These are phyloP conservation scores for Solanum boliviense DNA, from an alignment of 257 asterid genomes.

Conservation along the genomic window DNA sequence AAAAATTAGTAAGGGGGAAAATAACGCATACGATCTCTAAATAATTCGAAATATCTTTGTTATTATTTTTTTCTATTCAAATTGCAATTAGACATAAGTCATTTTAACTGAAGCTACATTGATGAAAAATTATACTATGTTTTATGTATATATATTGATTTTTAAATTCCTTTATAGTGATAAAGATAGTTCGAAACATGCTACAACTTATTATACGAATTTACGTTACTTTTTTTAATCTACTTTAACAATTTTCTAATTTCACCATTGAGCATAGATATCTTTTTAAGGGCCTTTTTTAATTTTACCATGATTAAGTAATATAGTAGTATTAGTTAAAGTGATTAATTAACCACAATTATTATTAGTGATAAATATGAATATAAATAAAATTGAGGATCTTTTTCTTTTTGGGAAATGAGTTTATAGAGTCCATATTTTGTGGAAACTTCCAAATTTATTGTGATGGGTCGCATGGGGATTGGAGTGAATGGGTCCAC, in stretches of 20 bases:
- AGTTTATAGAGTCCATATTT: neutral
- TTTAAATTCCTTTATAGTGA: neutral
- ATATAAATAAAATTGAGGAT: neutral
- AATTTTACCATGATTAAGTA: neutral
- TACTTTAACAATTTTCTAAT: neutral
- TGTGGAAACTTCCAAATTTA: neutral
- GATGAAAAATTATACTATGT: neutral
- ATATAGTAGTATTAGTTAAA: neutral
- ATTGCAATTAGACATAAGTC: neutral
- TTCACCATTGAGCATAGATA: neutral
- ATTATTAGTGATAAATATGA: neutral
- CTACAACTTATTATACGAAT: neutral
- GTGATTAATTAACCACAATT: neutral
- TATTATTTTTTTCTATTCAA: neutral
- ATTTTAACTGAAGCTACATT: neutral
- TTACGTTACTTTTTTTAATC: neutral
- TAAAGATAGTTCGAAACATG: neutral
- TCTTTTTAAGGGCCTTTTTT: neutral
- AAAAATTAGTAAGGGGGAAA: neutral
- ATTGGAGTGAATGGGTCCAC: conserved; percentile 1
- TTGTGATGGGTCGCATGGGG: neutral
- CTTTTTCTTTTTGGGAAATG: neutral
- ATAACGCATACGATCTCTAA: neutral
- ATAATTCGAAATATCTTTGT: neutral
- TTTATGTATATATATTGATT: too few relatives aligned